These are phyloP conservation scores for Tubosaeta sp. DNA, from an alignment of 768 basidiomycete species.

Conservation along the genomic window DNA sequence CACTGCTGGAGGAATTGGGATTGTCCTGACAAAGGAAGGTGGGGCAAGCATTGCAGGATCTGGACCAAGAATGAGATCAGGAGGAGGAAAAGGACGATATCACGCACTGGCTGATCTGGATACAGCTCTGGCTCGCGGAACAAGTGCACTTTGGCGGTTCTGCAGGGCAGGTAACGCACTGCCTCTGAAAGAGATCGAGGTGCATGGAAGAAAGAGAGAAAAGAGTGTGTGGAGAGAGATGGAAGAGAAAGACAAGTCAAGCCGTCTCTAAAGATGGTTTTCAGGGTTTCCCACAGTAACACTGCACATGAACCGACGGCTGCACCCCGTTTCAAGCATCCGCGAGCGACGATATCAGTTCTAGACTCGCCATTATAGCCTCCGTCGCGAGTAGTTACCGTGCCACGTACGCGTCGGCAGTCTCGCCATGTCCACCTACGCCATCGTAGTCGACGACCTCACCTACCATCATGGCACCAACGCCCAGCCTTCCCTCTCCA, in stretches of 20 bases:
- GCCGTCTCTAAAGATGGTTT: too few species aligned
- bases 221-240: constrained; percentile 31
- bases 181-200: constrained; percentile 36
- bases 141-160: constrained; percentile 53
- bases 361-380: too few species aligned
- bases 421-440: background rate
- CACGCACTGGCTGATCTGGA: constrained; percentile 56
- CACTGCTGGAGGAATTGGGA: constrained; percentile 13
- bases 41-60: constrained; percentile 56
- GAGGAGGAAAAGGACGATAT: background rate
- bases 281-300: background rate
- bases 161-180: constrained; percentile 50
- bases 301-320: background rate
- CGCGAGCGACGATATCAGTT: too few species aligned
- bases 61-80: constrained; percentile 24
- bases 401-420: too few species aligned
- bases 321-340: too few species aligned
- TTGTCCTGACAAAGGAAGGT: constrained; percentile 48
- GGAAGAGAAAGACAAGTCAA: too few species aligned
- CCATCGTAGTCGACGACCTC: constrained; percentile 42
- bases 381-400: background rate
- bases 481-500: constrained; percentile 50
- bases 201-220: constrained; percentile 28
- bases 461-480: constrained; percentile 53
- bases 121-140: constrained; percentile 49